A percentile compares a stretch with the other conserved stretches of the same genome.
These are phyloP conservation scores for Xenosphaeropsis pyriputrescens DNA, from an alignment of 2,329 filamentous ascomycete genomes.

Conservation along the genomic window DNA sequence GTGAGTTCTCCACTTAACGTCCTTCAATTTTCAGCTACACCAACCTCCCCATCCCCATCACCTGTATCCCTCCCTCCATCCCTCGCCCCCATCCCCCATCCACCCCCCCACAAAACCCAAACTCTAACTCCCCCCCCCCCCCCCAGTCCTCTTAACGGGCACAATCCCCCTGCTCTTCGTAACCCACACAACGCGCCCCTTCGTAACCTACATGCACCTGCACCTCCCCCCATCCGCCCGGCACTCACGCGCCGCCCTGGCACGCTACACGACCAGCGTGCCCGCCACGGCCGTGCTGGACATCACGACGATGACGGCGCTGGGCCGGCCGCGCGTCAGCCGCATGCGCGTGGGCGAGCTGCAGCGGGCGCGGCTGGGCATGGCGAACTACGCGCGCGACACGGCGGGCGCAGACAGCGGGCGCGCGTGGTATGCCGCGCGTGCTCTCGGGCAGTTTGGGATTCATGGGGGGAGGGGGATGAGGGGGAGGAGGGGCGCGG, in stretches of 20 bases:
- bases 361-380: conserved; percentile 12
- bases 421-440: conserved; percentile 15
- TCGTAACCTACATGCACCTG: conserved; percentile 59
- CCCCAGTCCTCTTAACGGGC: conserved; percentile 40
- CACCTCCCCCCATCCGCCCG: conserved; percentile 52
- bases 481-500: neutral
- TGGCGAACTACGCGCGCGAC: conserved; percentile 16
- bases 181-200: conserved; percentile 49
- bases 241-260: conserved; percentile 37
- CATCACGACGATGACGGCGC: conserved; percentile 23
- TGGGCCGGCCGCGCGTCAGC: conserved; percentile 20
- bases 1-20: too few relatives aligned
- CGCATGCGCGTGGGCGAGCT: conserved; percentile 13
- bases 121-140: too few relatives aligned
- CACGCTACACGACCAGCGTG: conserved; percentile 30
- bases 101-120: too few relatives aligned
- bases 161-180: conserved; percentile 51
- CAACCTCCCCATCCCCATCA: too few relatives aligned
- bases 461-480: conserved; percentile 12
- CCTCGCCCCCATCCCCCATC: too few relatives aligned
- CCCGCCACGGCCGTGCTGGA: conserved; percentile 26
- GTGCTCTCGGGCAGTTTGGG: conserved; percentile 12
- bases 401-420: conserved; percentile 8
- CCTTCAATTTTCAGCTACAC: too few relatives aligned
- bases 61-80: too few relatives aligned